Percentiles rank a stretch among this genome's conserved stretches.
Conservation (phyloP, 768 basidiomycete species). For the Mrakia hoshinonis region DNA sequence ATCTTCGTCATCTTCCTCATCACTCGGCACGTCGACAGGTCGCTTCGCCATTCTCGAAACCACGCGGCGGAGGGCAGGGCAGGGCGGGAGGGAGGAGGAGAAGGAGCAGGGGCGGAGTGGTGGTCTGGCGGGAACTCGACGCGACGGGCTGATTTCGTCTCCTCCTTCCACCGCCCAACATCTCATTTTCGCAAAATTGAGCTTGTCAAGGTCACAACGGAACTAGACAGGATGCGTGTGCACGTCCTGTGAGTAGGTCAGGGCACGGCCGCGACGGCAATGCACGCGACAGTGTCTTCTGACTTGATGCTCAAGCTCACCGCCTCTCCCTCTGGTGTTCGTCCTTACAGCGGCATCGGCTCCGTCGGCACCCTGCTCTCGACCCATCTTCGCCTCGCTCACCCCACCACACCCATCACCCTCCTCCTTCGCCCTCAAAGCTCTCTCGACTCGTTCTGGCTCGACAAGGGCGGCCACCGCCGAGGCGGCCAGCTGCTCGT, state of each 20-base stretch:
- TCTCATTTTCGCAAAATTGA: no score
- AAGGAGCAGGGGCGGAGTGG: not conserved
- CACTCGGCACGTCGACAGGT: not conserved
- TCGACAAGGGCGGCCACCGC: not conserved
- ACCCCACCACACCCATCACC: constrained; percentile 50
- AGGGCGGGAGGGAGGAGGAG: not conserved
- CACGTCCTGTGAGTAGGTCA: no score
- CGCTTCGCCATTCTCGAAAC: constrained; percentile 7
- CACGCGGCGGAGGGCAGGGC: not conserved
- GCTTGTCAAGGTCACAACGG: no score
- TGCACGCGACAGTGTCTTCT: no score
- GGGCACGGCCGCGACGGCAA: no score
- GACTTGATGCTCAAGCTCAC: not conserved
- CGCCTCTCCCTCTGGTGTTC: constrained; percentile 1
- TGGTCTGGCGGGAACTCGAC: not conserved
- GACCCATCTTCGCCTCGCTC: constrained; percentile 60
- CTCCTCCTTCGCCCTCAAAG: constrained; percentile 55
- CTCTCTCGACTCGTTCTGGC: constrained; percentile 2
- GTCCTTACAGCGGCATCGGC: constrained; percentile 71
- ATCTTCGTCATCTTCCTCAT: not conserved
- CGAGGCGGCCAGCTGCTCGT: not conserved
- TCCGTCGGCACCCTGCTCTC: constrained; percentile 75
- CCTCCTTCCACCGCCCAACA: not conserved
- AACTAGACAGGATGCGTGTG: no score
- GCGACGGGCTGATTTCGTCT: not conserved